Percentiles rank a stretch among this genome's conserved stretches.
Evolutionary conservation across 192 early-diverging fungal species (phyloP).

Genomic region (Gonapodya sp.): DNA sequence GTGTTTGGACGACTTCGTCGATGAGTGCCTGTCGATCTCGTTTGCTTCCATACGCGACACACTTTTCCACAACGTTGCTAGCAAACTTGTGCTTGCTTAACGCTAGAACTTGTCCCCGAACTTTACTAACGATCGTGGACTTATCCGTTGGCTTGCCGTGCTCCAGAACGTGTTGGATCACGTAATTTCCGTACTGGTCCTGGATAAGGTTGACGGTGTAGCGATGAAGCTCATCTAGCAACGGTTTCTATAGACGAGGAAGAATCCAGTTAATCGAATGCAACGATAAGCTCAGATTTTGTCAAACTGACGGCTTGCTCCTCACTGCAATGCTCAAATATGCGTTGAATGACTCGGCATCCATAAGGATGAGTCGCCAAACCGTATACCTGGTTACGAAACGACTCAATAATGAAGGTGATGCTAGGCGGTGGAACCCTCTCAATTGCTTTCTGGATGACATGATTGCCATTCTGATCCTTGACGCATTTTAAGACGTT

Average conservation of each 20-base stretch:
- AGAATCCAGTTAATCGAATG: neutral
- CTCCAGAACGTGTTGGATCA: slow-evolving; percentile 97
- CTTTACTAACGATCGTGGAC: slow-evolving; percentile 73
- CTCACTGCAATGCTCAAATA: slow-evolving; percentile 98
- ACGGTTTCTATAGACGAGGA: slow-evolving; percentile 51
- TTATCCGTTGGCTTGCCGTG: slow-evolving; percentile 84
- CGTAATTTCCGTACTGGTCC: slow-evolving; percentile 99
- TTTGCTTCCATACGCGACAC: slow-evolving; percentile 85
- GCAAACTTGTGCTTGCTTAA: slow-evolving; percentile 99
- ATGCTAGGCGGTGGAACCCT: slow-evolving; percentile 87
- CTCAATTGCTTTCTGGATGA: slow-evolving; percentile 99
- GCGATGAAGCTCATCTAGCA: slow-evolving; percentile 90
- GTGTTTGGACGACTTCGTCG: slow-evolving; percentile 80
- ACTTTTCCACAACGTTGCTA: slow-evolving; percentile 97
- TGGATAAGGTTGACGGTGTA: slow-evolving; percentile 87
- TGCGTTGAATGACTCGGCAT: slow-evolving; percentile 96
- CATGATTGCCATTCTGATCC: slow-evolving; percentile 99
- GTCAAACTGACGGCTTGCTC: slow-evolving; percentile 47
- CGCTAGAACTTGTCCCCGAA: slow-evolving; percentile 81
- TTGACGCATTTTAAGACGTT: slow-evolving; percentile 97
- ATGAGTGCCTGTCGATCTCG: slow-evolving; percentile 79
- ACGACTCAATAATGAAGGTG: slow-evolving; percentile 93
- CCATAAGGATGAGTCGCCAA: slow-evolving; percentile 98
- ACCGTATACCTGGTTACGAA: slow-evolving; percentile 91
- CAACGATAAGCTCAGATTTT: neutral